Evolutionary conservation across 208 protist genomes (phyloP).

Genomic region (Sergeia podlipaevii): DNA sequence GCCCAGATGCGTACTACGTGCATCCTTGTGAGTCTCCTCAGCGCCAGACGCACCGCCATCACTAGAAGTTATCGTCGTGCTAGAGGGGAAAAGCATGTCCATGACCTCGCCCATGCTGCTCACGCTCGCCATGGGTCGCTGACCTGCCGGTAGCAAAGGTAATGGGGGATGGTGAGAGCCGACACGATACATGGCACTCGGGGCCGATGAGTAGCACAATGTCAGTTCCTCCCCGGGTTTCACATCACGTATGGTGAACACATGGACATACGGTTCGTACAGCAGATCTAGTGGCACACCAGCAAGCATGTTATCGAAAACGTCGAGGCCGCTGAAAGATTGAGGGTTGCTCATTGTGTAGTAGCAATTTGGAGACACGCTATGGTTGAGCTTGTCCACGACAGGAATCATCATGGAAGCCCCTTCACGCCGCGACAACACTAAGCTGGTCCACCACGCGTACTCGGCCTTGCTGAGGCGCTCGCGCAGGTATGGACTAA

Average conservation of each 20-base stretch:
- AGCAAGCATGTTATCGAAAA: conserved; percentile 84
- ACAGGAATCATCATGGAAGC: conserved; percentile 63
- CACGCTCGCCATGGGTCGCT: neutral
- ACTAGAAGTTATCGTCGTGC: too few relatives aligned
- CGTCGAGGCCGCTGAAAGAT: conserved; percentile 67
- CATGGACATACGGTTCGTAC: conserved; percentile 74
- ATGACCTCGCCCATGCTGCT: conserved; percentile 1
- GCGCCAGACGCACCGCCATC: neutral
- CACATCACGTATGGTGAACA: conserved; percentile 71
- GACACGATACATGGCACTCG: conserved; percentile 17
- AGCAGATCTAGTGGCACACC: conserved; percentile 61
- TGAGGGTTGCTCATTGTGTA: conserved; percentile 72
- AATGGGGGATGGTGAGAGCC: neutral
- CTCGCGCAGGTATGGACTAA: conserved; percentile 47
- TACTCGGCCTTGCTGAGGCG: conserved; percentile 43
- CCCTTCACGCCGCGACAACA: conserved; percentile 66
- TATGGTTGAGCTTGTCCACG: conserved; percentile 85
- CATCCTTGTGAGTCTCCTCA: too few relatives aligned
- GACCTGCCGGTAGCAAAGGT: conserved; percentile 1
- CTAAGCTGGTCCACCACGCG: conserved; percentile 77
- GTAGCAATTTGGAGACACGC: conserved; percentile 70
- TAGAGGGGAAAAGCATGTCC: too few relatives aligned
- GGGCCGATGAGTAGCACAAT: conserved; percentile 64
- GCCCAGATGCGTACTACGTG: conserved; percentile 7
- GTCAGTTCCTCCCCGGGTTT: conserved; percentile 65